phyloP scores from a whole-genome alignment of 495 filamentous ascomycete genomes.

The Xylaria flabelliformis region DNA sequence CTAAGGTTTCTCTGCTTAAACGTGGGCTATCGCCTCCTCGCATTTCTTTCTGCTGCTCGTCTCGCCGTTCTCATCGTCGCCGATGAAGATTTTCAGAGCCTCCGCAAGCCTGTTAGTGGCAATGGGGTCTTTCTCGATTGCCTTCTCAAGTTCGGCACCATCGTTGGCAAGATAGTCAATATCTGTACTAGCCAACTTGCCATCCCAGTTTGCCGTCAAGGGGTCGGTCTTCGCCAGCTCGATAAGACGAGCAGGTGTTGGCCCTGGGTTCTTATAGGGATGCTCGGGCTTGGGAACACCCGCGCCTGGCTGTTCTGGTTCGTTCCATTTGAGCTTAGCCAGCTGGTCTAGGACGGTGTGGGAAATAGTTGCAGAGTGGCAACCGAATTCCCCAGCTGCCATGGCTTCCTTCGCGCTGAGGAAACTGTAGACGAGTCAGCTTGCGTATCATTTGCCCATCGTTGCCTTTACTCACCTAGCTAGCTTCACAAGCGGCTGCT shows the following conservation, averaged over 20 bases:
- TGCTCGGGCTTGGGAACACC: conserved; percentile 35
- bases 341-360: conserved; percentile 35
- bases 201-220: conserved; percentile 31
- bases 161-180: conserved; percentile 40
- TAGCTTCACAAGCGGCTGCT: conserved; percentile 50
- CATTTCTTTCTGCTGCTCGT: conserved; percentile 38
- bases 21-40: conserved; percentile 32
- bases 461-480: conserved; percentile 31
- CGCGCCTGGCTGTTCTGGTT: conserved; percentile 26
- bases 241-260: conserved; percentile 31
- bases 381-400: conserved; percentile 39
- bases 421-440: conserved; percentile 36
- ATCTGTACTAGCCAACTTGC: conserved; percentile 35
- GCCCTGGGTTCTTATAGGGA: conserved; percentile 31
- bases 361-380: conserved; percentile 39
- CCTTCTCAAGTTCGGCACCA: conserved; percentile 38
- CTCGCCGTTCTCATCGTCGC: conserved; percentile 36
- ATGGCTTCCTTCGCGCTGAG: conserved; percentile 38
- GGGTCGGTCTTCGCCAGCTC: conserved; percentile 35
- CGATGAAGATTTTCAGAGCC: conserved; percentile 36
- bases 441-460: neutral
- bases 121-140: conserved; percentile 35
- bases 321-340: conserved; percentile 34
- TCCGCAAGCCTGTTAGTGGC: conserved; percentile 29
- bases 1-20: neutral